Evolutionary conservation across 2,329 filamentous ascomycete genomes (phyloP), one percentile per base, ranked within the genome.

Genomic region (Colletotrichum euphorbiae): DNA sequence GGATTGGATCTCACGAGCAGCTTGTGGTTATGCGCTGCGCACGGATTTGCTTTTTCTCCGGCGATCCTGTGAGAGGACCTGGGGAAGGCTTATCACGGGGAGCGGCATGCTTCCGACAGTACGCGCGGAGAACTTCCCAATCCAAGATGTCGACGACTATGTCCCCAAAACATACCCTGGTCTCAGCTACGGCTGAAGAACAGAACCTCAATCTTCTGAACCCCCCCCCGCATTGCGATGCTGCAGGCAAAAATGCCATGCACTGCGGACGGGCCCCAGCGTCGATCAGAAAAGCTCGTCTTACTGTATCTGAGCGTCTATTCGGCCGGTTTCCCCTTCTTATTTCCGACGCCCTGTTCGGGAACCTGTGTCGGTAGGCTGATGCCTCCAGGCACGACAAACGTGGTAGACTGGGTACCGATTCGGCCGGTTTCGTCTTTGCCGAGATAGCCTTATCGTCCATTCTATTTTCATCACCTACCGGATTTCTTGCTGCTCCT

Each of bases 141-240:
- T 8, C 11, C 28, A 24, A 3, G 4, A 12, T n/a, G 4, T 21
- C 46, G 13, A 6, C 21, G 21, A 6, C 13, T 43, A 11, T 42
- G 38, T 21, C 15, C 2, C 6, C 12, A 6, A 13, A 17, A 24
- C 42, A 17, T 11, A 17, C 28, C 52, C 36, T 33, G 50, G 1
- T 43, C 43, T 51, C 51, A 45, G 64, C 51, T 67, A 56, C 51
- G 19, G 59, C 58, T 57, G 43, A 61, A 51, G 15, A 51, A n/a
- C 24, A 28, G 12, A 8, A 31, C 36, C 28, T 38, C 52, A n/a
- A 58, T 63, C 36, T 40, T n/a, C 19, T 19, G 7, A 36, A 33
- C 6, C 33, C 19, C n/a, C 11, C 33, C 36, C 17, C 40, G 43
- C 12, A 38, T 55, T 36, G 21, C 19, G 19, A 52, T 60, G 50